phyloP scores from a whole-genome alignment of 768 basidiomycete genomes.

The Piloderma croceum region DNA sequence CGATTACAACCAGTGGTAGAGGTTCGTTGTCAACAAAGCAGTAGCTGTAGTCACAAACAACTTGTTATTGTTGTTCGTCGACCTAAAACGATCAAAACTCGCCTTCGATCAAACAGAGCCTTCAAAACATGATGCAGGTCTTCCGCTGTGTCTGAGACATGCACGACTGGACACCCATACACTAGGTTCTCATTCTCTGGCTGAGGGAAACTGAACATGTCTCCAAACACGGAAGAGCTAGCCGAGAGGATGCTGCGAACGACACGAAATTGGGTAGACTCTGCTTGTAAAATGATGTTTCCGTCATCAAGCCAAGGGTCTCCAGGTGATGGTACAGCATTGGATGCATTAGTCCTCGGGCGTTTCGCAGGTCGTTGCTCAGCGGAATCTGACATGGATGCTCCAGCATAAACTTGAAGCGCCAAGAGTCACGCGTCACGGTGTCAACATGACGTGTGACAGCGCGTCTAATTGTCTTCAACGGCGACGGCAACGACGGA shows the following conservation, averaged over 20 bases:
- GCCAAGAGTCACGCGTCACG: too few species aligned
- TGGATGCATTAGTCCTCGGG: too few species aligned
- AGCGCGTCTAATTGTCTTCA: too few species aligned
- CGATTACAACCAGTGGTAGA: too few species aligned
- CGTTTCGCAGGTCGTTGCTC: too few species aligned
- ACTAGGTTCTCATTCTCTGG: conserved; percentile 15
- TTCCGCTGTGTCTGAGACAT: conserved; percentile 20
- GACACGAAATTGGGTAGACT: conserved; percentile 20
- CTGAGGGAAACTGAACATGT: conserved; percentile 18
- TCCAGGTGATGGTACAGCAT: too few species aligned
- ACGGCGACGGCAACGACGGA: too few species aligned
- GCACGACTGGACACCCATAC: conserved; percentile 21
- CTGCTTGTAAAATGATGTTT: conserved; percentile 20
- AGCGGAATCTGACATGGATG: too few species aligned
- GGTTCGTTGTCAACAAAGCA: too few species aligned
- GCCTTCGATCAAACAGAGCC: conserved; percentile 9
- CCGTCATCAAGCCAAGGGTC: conserved; percentile 23
- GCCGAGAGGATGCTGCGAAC: conserved; percentile 17
- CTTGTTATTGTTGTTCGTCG: neutral
- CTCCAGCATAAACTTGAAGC: too few species aligned
- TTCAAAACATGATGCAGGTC: conserved; percentile 11
- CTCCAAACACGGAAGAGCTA: conserved; percentile 20
- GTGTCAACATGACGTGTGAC: too few species aligned
- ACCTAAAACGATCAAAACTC: neutral
- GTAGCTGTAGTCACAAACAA: too few species aligned